Percentiles rank a stretch among this genome's conserved stretches.
Conservation (phyloP, 1,284 basidiomycete genomes). For the Leccinum subatratum region DNA sequence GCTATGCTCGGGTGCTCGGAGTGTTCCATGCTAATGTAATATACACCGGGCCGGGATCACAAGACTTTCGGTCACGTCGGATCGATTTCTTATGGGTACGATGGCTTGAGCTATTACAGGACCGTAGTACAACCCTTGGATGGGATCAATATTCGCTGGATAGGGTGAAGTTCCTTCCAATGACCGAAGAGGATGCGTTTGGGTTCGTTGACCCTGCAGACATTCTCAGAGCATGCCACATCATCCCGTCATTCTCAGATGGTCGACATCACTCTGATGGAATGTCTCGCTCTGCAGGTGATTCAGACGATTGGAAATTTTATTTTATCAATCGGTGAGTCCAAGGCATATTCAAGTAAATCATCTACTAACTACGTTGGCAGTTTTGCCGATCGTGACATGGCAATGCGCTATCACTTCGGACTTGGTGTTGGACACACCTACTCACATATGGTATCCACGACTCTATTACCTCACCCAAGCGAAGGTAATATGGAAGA, state of each 20-base stretch:
- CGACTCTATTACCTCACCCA: not conserved
- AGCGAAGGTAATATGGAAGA: not conserved
- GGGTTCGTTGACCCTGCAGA: not conserved
- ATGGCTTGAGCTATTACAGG: not conserved
- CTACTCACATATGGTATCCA: not conserved
- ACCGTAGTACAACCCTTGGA: not conserved
- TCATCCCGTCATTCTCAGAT: not conserved
- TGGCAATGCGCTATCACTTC: not conserved
- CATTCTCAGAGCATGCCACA: not conserved
- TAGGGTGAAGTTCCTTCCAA: slow-evolving; percentile 4
- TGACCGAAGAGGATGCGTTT: not conserved
- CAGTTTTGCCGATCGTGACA: not conserved
- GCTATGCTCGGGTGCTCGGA: not conserved
- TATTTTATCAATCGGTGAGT: not conserved
- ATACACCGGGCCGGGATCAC: not conserved
- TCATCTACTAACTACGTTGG: not conserved
- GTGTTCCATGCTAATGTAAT: not conserved
- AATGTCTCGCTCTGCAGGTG: not conserved
- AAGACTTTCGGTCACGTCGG: not conserved
- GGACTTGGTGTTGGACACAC: not conserved
- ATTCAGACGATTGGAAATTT: not conserved
- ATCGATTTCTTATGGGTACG: not conserved
- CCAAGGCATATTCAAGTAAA: not conserved
- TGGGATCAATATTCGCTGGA: slow-evolving; percentile 2
- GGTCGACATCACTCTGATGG: not conserved